Evolutionary conservation across 164 flowering plant species (phyloP).

Genomic region (Annona squamosa): DNA sequence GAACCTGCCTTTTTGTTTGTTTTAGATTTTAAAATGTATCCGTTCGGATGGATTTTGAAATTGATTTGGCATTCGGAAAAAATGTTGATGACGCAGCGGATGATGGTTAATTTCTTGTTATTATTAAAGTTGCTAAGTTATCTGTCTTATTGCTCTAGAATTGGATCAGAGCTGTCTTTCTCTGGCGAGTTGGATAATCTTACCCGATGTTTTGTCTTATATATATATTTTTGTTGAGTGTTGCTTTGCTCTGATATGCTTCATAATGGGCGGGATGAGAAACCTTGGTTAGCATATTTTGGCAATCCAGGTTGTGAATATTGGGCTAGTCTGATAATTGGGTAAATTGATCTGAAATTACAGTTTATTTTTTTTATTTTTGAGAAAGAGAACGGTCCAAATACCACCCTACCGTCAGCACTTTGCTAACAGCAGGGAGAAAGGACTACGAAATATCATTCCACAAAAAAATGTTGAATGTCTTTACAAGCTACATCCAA

Average conservation of each 20-base stretch:
- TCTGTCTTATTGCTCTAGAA: too few species aligned
- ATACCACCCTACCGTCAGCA: too few species aligned
- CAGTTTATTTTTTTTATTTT: too few species aligned
- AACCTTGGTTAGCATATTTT: neutral
- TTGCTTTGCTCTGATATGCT: neutral
- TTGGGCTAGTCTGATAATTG: neutral
- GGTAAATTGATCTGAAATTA: too few species aligned
- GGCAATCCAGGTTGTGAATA: neutral
- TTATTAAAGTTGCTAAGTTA: neutral
- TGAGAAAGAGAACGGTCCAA: too few species aligned
- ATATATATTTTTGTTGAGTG: neutral
- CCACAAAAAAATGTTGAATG: too few species aligned
- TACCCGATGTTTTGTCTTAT: neutral
- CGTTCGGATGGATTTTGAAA: slow-evolving; percentile 1
- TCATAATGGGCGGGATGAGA: neutral
- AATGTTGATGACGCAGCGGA: neutral
- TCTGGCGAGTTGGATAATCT: neutral
- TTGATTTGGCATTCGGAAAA: neutral
- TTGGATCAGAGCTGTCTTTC: neutral
- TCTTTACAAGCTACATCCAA: too few species aligned
- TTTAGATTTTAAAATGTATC: neutral
- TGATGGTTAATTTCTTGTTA: neutral
- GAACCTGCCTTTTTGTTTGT: neutral
- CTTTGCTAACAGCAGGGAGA: too few species aligned
- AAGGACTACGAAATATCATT: too few species aligned